Evolutionary conservation across 305 asterid species (phyloP).

Genomic region (Salvia sclarea): DNA sequence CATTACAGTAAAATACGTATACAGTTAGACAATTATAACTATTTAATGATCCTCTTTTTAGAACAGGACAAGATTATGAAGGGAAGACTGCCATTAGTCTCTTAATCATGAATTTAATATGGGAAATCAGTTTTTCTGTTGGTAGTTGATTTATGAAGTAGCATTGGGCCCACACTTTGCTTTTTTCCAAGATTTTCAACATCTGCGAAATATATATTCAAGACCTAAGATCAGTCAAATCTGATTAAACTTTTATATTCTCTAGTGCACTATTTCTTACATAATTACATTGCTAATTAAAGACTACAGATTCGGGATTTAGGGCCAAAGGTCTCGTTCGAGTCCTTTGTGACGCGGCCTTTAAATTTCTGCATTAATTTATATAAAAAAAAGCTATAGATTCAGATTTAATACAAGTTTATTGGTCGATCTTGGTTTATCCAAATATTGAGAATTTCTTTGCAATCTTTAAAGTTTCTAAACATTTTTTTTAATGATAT

Average conservation of each 20-base stretch:
- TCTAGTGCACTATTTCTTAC: not conserved
- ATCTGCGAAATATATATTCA: not conserved
- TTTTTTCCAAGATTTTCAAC: slow-evolving; percentile 11
- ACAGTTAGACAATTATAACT: not conserved
- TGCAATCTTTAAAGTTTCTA: no score
- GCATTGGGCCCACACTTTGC: slow-evolving; percentile 16
- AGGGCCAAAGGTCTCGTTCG: no score
- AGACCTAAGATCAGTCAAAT: slow-evolving; percentile 11
- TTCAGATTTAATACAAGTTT: no score
- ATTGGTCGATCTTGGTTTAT: no score
- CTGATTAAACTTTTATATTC: not conserved
- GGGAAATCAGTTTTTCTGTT: slow-evolving; percentile 31
- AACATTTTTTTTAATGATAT: no score
- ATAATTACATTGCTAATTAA: no score
- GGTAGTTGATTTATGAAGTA: slow-evolving; percentile 28
- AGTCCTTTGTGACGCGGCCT: no score
- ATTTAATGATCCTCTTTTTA: slow-evolving; percentile 28
- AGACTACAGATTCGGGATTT: no score
- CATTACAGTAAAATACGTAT: slow-evolving; percentile 17
- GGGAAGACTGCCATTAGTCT: slow-evolving; percentile 23
- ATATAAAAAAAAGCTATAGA: no score
- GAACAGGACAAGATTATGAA: slow-evolving; percentile 23
- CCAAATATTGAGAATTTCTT: no score
- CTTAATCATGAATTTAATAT: slow-evolving; percentile 31
- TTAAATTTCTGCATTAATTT: no score